phyloP scores from a whole-genome alignment of 306 rosid genomes.

The Gillenia trifoliata region DNA sequence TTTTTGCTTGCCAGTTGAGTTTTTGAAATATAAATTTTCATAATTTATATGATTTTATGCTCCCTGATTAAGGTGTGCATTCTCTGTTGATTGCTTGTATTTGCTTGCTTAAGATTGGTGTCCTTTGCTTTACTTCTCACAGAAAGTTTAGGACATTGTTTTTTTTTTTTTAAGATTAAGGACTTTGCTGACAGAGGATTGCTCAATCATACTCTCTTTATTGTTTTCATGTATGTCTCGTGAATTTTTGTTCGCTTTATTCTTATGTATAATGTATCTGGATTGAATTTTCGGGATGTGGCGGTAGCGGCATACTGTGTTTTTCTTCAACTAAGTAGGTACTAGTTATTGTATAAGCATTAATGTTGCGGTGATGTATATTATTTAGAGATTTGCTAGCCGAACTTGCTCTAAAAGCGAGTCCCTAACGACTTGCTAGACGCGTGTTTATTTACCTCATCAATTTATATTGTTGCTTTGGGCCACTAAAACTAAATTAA shows the following conservation, averaged over 20 bases:
- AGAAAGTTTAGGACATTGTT: too few species aligned
- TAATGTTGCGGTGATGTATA: background rate
- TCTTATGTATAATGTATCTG: background rate
- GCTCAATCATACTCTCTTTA: background rate
- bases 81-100: background rate
- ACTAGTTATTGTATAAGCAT: background rate
- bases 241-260: background rate
- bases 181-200: background rate
- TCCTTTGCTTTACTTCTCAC: too few species aligned
- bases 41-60: background rate
- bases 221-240: background rate
- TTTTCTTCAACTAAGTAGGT: background rate
- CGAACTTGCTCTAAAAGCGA: too few species aligned
- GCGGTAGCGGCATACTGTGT: background rate
- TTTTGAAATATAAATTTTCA: background rate
- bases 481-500: too few species aligned
- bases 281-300: background rate
- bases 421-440: too few species aligned
- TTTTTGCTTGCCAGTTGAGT: too few species aligned
- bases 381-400: too few species aligned
- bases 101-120: background rate
- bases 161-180: background rate
- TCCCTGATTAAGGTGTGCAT: conserved; percentile 5
- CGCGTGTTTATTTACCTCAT: too few species aligned
- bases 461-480: too few species aligned